Evolutionary conservation across 495 filamentous ascomycete genomes (phyloP).

Genomic region (Rhypophila decipiens): DNA sequence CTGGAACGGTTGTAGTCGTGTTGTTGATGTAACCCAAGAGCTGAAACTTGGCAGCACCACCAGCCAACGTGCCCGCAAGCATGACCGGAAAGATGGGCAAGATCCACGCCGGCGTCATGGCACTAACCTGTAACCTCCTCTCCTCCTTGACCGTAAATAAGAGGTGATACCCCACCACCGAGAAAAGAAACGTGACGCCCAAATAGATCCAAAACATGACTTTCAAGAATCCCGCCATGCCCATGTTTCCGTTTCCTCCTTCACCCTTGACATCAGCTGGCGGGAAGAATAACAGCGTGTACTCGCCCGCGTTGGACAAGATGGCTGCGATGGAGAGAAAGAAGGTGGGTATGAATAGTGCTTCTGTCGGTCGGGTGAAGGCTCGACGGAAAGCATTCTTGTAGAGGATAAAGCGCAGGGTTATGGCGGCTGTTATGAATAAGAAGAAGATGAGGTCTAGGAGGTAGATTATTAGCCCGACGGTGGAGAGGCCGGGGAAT

Average conservation of each 20-base stretch:
- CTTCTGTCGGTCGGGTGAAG: slow-evolving; percentile 55
- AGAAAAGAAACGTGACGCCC: slow-evolving; percentile 31
- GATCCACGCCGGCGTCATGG: slow-evolving; percentile 51
- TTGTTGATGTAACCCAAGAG: too few relatives aligned
- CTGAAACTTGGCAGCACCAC: slow-evolving; percentile 31
- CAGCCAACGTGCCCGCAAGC: slow-evolving; percentile 46
- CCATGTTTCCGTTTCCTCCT: slow-evolving; percentile 25
- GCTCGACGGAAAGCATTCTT: slow-evolving; percentile 46
- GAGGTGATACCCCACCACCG: slow-evolving; percentile 44
- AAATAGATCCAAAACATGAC: slow-evolving; percentile 50
- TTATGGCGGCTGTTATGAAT: slow-evolving; percentile 44
- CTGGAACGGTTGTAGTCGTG: too few relatives aligned
- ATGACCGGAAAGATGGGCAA: slow-evolving; percentile 52
- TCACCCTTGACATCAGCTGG: slow-evolving; percentile 5
- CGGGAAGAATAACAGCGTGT: slow-evolving; percentile 43
- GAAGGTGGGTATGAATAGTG: slow-evolving; percentile 63
- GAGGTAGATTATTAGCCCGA: slow-evolving; percentile 57
- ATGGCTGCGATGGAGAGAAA: slow-evolving; percentile 59
- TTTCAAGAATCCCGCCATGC: slow-evolving; percentile 33
- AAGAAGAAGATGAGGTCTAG: slow-evolving; percentile 56
- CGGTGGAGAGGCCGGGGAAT: slow-evolving; percentile 51
- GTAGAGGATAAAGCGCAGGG: slow-evolving; percentile 51
- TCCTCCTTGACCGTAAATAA: slow-evolving; percentile 41
- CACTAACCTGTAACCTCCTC: slow-evolving; percentile 26
- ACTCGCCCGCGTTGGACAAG: slow-evolving; percentile 51